These are phyloP conservation scores for Nepenthes mirabilis DNA, from an alignment of 148 eudicot species.

Conservation along the genomic window DNA sequence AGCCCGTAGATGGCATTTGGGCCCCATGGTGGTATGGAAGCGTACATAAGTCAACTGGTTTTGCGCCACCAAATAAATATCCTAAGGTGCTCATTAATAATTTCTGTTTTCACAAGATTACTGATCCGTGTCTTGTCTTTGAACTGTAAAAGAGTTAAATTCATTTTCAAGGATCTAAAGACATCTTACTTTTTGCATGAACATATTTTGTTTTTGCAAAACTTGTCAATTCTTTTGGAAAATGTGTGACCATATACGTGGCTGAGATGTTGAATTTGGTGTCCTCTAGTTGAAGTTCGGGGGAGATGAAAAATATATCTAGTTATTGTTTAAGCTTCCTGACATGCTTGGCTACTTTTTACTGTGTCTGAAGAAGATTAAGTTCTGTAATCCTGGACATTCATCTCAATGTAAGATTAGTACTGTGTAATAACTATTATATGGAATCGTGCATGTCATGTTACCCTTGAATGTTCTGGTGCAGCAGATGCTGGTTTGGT, in stretches of 20 bases:
- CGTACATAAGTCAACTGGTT: slow-evolving; percentile 74
- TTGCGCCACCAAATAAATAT: slow-evolving; percentile 37
- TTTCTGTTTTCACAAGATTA: neutral
- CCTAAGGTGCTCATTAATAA: slow-evolving; percentile 33
- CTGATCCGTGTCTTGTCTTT: neutral
- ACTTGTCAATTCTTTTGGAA: neutral
- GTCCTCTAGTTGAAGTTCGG: no score
- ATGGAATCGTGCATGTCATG: no score
- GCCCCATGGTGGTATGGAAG: slow-evolving; percentile 93
- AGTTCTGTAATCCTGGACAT: neutral
- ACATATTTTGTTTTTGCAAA: neutral
- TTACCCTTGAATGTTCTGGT: no score
- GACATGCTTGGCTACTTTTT: no score
- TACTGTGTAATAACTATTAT: no score
- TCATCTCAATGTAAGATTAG: no score
- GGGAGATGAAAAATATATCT: no score
- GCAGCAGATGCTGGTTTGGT: no score
- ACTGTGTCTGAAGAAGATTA: neutral
- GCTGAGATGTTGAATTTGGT: no score
- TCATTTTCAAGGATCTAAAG: neutral
- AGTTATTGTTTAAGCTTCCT: no score
- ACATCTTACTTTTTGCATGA: neutral
- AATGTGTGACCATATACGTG: neutral
- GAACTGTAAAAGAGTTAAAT: neutral
- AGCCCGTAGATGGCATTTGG: slow-evolving; percentile 76